Percentiles rank a stretch among this genome's conserved stretches.
phyloP scores from a whole-genome alignment of 345 rosid genomes.

The Populus davidiana region DNA sequence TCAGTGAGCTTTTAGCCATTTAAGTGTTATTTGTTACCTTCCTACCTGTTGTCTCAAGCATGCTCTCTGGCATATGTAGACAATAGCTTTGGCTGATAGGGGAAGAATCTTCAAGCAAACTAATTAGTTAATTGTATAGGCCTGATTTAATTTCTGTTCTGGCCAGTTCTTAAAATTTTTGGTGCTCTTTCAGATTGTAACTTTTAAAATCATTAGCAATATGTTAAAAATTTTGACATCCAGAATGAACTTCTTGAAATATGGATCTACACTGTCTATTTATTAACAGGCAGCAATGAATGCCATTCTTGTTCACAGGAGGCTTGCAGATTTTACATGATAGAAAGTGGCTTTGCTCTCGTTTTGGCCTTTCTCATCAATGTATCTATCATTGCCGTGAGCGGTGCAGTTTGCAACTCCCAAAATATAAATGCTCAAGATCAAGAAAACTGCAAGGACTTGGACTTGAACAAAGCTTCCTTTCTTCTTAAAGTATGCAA shows the following conservation, averaged over 20 bases:
- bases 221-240: too few species aligned
- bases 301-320: slow-evolving; percentile 50
- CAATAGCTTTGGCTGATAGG: not conserved
- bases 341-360: slow-evolving; percentile 88
- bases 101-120: not conserved
- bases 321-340: slow-evolving; percentile 80
- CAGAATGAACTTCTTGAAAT: too few species aligned
- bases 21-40: not conserved
- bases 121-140: too few species aligned
- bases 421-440: slow-evolving; percentile 55
- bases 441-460: slow-evolving; percentile 58
- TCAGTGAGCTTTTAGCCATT: not conserved
- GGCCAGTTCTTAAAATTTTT: too few species aligned
- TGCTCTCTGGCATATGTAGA: not conserved
- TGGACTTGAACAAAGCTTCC: slow-evolving; percentile 89
- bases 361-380: slow-evolving; percentile 83
- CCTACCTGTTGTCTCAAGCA: not conserved
- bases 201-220: too few species aligned
- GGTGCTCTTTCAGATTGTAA: too few species aligned
- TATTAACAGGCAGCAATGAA: slow-evolving; percentile 1
- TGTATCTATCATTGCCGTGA: slow-evolving; percentile 80
- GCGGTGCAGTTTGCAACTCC: slow-evolving; percentile 82
- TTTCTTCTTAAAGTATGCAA: slow-evolving; percentile 72
- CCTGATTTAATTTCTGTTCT: too few species aligned
- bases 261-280: too few species aligned